Conservation (phyloP, 441 rosid species). For the Adansonia rubrostipa region DNA sequence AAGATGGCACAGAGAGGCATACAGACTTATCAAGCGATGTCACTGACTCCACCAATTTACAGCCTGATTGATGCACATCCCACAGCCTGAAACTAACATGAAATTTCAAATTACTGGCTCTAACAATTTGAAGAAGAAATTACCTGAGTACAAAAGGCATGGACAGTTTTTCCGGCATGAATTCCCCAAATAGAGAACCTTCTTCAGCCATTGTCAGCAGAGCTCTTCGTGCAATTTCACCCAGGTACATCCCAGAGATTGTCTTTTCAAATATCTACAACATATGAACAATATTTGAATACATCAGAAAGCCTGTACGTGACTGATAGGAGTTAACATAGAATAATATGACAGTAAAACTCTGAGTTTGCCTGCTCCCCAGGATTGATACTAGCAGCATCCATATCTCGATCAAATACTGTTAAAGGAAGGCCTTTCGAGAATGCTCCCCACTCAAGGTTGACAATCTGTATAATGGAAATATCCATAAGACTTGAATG, state of each 20-base stretch:
- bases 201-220: constrained; percentile 64
- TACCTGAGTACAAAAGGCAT: constrained; percentile 63
- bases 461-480: constrained; percentile 58
- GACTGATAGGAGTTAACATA: not conserved
- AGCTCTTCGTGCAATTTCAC: constrained; percentile 77
- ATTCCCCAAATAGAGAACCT: constrained; percentile 60
- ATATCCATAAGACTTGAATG: constrained; percentile 22
- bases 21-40: not conserved
- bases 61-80: not conserved
- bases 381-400: constrained; percentile 71
- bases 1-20: not conserved
- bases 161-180: constrained; percentile 51
- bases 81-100: not conserved
- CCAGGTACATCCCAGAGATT: constrained; percentile 92
- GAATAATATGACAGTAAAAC: constrained; percentile 8
- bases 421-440: constrained; percentile 76
- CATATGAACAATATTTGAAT: constrained; percentile 22
- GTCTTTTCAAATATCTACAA: constrained; percentile 87
- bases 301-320: not conserved
- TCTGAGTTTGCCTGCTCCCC: constrained; percentile 78
- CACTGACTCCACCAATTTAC: not conserved
- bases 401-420: constrained; percentile 74
- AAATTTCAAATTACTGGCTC: not conserved
- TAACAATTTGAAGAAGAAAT: constrained; percentile 9
- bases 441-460: constrained; percentile 93